Percentiles rank a stretch among this genome's conserved stretches.
Conservation (phyloP, 208 protist species). For the Trypanosoma melophagium region DNA sequence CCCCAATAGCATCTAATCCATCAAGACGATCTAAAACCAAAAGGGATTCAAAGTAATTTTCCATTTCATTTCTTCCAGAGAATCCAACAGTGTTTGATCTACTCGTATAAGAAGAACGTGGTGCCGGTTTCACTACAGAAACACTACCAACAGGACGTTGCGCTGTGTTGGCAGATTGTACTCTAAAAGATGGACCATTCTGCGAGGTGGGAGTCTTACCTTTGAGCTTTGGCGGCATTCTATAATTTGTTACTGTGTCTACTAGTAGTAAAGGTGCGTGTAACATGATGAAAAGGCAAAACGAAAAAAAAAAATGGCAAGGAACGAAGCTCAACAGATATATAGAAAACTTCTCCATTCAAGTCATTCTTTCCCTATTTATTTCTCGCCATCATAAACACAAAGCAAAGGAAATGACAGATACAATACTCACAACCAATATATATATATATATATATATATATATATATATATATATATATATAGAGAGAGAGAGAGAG, state of each 20-base stretch:
- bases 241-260: no score
- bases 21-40: constrained; percentile 40
- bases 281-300: neutral
- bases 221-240: no score
- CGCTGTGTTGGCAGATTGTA: neutral
- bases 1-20: constrained; percentile 48
- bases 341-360: no score
- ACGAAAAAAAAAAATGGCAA: constrained; percentile 5
- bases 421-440: no score
- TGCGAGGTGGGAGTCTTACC: neutral
- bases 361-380: neutral
- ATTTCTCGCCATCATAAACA: neutral
- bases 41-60: constrained; percentile 57
- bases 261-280: no score
- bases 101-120: neutral
- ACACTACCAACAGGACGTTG: neutral
- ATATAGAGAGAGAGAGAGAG: no score
- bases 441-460: no score
- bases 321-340: neutral
- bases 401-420: no score
- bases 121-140: neutral
- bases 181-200: neutral
- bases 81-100: neutral
- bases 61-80: constrained; percentile 50
- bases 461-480: no score